Percentiles rank a stretch among this genome's conserved stretches.
Conservation (phyloP, 2,329 filamentous ascomycete genomes). For the Emmonsiellopsis sp. region DNA sequence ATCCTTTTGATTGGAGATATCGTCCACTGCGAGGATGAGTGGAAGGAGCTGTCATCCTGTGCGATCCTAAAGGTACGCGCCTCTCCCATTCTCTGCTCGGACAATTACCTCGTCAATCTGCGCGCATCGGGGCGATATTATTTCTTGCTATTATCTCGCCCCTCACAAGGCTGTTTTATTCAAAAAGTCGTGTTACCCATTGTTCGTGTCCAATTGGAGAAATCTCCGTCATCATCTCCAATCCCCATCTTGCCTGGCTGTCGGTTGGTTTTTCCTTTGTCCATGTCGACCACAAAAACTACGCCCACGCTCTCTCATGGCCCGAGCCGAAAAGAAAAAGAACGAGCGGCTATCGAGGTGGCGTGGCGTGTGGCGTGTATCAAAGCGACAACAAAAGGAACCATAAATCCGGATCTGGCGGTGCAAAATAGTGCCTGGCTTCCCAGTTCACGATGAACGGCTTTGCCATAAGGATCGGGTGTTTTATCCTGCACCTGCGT, state of each 20-base stretch:
- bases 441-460: no score
- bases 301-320: neutral
- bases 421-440: no score
- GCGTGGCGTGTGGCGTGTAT: neutral
- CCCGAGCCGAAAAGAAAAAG: neutral
- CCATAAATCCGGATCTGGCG: no score
- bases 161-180: neutral
- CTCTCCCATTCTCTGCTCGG: neutral
- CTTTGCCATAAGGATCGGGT: no score
- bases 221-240: no score
- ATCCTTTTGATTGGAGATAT: slow-evolving; percentile 38
- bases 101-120: neutral
- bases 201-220: no score
- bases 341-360: no score
- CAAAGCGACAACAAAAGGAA: neutral
- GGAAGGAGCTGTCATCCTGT: slow-evolving; percentile 31
- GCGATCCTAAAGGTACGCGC: slow-evolving; percentile 30
- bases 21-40: slow-evolving; percentile 33
- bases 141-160: neutral
- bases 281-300: neutral
- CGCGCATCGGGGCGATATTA: neutral
- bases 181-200: neutral
- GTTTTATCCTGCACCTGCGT: no score
- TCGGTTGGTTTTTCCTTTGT: neutral
- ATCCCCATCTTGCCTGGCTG: neutral